Percentiles rank a stretch among this genome's conserved stretches.
phyloP scores from a whole-genome alignment of 768 basidiomycete genomes.

The Boletus speciosus region DNA sequence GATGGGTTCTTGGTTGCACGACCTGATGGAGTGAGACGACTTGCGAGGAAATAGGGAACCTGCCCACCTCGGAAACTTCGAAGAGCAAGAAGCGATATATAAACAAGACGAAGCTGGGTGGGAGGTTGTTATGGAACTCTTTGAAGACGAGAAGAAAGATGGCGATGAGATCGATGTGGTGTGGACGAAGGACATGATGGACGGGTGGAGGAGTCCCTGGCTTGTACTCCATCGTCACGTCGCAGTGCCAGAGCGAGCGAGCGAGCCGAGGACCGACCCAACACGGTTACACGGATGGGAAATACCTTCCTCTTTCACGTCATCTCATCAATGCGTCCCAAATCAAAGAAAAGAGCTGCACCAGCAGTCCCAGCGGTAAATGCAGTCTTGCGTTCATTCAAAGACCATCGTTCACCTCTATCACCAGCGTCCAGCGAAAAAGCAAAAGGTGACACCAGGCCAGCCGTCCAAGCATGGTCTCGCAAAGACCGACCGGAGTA shows the following conservation, averaged over 20 bases:
- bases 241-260: not conserved
- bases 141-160: constrained; percentile 62
- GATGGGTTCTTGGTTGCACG: constrained; percentile 55
- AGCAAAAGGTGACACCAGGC: constrained; percentile 48
- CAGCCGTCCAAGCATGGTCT: constrained; percentile 15
- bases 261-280: not conserved
- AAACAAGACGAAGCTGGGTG: constrained; percentile 56
- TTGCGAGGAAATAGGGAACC: not conserved
- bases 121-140: constrained; percentile 52
- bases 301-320: constrained; percentile 21
- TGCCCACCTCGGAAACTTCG: constrained; percentile 64
- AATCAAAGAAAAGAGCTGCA: constrained; percentile 33
- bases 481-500: constrained; percentile 29
- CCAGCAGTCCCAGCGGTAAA: constrained; percentile 29
- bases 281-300: constrained; percentile 8
- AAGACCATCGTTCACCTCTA: not conserved
- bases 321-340: constrained; percentile 26
- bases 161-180: constrained; percentile 68
- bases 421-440: constrained; percentile 49
- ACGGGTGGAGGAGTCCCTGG: constrained; percentile 54
- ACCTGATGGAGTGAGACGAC: constrained; percentile 43
- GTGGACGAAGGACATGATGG: constrained; percentile 68
- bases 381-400: not conserved
- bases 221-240: constrained; percentile 24
- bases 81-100: constrained; percentile 63